phyloP scores from a whole-genome alignment of 2,329 filamentous ascomycete species.

The Teratosphaeria epicoccoides region DNA sequence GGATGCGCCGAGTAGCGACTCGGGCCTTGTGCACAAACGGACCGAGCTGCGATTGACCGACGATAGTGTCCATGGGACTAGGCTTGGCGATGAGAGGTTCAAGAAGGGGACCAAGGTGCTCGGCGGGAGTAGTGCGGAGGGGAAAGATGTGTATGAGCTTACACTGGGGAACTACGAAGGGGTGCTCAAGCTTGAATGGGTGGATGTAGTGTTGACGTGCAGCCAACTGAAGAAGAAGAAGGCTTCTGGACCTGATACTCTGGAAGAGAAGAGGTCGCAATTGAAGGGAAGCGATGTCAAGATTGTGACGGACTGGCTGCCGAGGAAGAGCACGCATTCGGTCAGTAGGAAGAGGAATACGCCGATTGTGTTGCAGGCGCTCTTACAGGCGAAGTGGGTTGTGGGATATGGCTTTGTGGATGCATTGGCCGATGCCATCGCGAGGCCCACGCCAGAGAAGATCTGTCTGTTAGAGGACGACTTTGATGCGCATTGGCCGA shows the following conservation, averaged over 20 bases:
- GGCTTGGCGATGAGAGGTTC: slow-evolving; percentile 57
- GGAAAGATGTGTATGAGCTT: slow-evolving; percentile 33
- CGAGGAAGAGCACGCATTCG: slow-evolving; percentile 69
- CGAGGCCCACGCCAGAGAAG: slow-evolving; percentile 9
- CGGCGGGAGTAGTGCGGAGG: slow-evolving; percentile 46
- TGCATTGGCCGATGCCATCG: slow-evolving; percentile 43
- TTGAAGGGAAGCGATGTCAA: slow-evolving; percentile 88
- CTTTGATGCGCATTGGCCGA: slow-evolving; percentile 70
- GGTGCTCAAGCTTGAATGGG: slow-evolving; percentile 49
- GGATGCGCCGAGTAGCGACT: slow-evolving; percentile 53
- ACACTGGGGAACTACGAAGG: slow-evolving; percentile 60
- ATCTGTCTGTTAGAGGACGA: slow-evolving; percentile 56
- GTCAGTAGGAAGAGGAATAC: slow-evolving; percentile 85
- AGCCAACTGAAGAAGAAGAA: slow-evolving; percentile 50
- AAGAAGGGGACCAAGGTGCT: slow-evolving; percentile 54
- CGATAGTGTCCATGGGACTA: slow-evolving; percentile 74
- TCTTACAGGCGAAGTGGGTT: slow-evolving; percentile 70
- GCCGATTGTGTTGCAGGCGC: slow-evolving; percentile 71
- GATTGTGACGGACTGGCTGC: slow-evolving; percentile 60
- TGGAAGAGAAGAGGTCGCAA: slow-evolving; percentile 50
- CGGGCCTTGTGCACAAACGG: slow-evolving; percentile 45
- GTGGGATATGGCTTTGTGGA: slow-evolving; percentile 65
- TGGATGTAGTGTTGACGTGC: slow-evolving; percentile 70
- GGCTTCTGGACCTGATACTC: slow-evolving; percentile 37
- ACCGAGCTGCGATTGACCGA: slow-evolving; percentile 68